These are phyloP conservation scores for Gossypium schwendimanii DNA, from an alignment of 441 rosid genomes.

Conservation along the genomic window DNA sequence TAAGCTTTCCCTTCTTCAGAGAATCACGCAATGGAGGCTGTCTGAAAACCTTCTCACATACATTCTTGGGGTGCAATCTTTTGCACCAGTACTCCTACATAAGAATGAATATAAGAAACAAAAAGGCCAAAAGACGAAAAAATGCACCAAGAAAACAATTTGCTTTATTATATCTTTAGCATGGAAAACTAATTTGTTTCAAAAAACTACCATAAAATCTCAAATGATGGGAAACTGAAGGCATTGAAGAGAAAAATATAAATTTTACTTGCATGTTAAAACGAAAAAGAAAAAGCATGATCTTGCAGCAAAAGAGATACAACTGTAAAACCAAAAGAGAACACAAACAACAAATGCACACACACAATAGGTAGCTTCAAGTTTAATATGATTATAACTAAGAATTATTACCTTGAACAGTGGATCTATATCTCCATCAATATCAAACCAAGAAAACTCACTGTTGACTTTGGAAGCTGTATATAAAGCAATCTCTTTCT, in stretches of 20 bases:
- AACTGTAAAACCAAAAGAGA: neutral
- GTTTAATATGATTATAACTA: neutral
- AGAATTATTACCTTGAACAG: constrained; percentile 70
- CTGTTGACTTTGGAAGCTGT: constrained; percentile 77
- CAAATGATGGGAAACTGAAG: neutral
- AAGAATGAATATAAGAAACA: constrained; percentile 7
- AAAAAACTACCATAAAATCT: neutral
- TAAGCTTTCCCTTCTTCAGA: constrained; percentile 77
- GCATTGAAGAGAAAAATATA: neutral
- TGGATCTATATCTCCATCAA: constrained; percentile 91
- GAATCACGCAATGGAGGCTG: constrained; percentile 91
- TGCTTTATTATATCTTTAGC: neutral
- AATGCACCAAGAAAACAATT: constrained; percentile 12
- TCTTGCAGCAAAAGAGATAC: neutral
- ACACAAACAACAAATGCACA: neutral
- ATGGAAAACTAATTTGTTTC: neutral
- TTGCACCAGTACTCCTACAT: constrained; percentile 95
- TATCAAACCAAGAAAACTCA: constrained; percentile 88
- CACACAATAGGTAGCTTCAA: neutral
- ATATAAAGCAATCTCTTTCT: constrained; percentile 96
- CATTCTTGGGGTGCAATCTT: constrained; percentile 90
- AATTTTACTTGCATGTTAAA: neutral
- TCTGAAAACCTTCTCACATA: constrained; percentile 92
- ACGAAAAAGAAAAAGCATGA: neutral
- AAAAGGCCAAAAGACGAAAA: constrained; percentile 10